Evolutionary conservation across 768 basidiomycete species (phyloP).

Genomic region (Tylopilus felleus): DNA sequence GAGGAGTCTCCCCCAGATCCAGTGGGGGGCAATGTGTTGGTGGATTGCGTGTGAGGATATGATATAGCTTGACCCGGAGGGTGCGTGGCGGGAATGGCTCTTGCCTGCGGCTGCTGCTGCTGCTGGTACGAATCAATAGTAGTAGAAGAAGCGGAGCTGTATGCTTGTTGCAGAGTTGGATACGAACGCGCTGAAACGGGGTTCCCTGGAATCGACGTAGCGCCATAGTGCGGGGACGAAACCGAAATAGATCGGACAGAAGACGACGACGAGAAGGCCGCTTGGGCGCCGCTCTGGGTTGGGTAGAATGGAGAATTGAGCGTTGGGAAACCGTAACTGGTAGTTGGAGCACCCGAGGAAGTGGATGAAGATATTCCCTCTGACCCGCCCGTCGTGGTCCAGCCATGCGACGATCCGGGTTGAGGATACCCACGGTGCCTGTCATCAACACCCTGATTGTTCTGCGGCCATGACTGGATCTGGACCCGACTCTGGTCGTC

Average conservation of each 20-base stretch:
- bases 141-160: slow-evolving; percentile 18
- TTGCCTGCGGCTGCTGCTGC: slow-evolving; percentile 27
- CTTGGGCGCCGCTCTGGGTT: slow-evolving; percentile 31
- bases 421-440: slow-evolving; percentile 31
- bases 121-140: slow-evolving; percentile 19
- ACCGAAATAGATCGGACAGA: slow-evolving; percentile 32
- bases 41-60: slow-evolving; percentile 26
- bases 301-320: slow-evolving; percentile 59
- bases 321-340: slow-evolving; percentile 45
- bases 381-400: slow-evolving; percentile 20
- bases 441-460: slow-evolving; percentile 22
- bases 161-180: slow-evolving; percentile 28
- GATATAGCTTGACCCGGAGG: slow-evolving; percentile 25
- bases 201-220: slow-evolving; percentile 20
- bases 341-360: slow-evolving; percentile 20
- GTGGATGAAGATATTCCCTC: slow-evolving; percentile 23
- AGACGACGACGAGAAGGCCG: slow-evolving; percentile 30
- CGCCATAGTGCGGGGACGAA: slow-evolving; percentile 29
- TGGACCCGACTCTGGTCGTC: slow-evolving; percentile 22
- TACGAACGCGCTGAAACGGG: slow-evolving; percentile 26
- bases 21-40: slow-evolving; percentile 26
- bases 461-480: slow-evolving; percentile 27
- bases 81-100: slow-evolving; percentile 12
- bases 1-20: slow-evolving; percentile 24
- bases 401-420: slow-evolving; percentile 24